A percentile compares a stretch with the other conserved stretches of the same genome.
phyloP scores from a whole-genome alignment of 371 early-diverging fungal species.

The Zancudomyces culisetae region DNA sequence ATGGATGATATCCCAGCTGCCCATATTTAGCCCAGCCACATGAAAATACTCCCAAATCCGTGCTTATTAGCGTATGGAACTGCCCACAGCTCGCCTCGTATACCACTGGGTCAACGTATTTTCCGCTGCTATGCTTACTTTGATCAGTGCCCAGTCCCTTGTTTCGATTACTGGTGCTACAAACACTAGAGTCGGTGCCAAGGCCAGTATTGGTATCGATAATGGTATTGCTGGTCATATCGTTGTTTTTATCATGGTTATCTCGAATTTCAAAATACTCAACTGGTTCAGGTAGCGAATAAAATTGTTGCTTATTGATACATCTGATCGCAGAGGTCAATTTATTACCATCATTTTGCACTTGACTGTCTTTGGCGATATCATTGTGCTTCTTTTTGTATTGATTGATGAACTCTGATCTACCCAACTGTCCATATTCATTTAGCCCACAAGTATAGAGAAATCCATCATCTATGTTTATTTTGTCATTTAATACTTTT shows the following conservation, averaged over 20 bases:
- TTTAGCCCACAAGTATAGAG: constrained; percentile 40
- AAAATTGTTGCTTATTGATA: too few species aligned
- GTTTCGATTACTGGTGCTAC: too few species aligned
- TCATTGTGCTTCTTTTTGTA: not conserved
- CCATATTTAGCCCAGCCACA: constrained; percentile 2
- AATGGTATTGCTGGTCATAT: too few species aligned
- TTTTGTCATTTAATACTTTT: not conserved
- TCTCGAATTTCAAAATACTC: too few species aligned
- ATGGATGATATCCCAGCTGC: too few species aligned
- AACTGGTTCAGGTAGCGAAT: not conserved
- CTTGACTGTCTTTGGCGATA: not conserved
- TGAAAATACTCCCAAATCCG: constrained; percentile 2
- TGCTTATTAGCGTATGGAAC: not conserved
- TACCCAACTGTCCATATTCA: constrained; percentile 37
- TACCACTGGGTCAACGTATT: not conserved
- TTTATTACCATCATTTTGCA: too few species aligned
- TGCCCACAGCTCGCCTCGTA: not conserved
- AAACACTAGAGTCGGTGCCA: too few species aligned
- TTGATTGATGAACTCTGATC: not conserved
- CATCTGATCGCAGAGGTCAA: too few species aligned
- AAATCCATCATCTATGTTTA: constrained; percentile 10
- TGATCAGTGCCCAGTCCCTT: too few species aligned
- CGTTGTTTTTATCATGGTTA: too few species aligned
- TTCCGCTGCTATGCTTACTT: too few species aligned
- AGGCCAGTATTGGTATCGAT: too few species aligned